Base-by-base conservation (phyloP, 345 rosid species). In the Bretschneidera sinensis region DNA sequence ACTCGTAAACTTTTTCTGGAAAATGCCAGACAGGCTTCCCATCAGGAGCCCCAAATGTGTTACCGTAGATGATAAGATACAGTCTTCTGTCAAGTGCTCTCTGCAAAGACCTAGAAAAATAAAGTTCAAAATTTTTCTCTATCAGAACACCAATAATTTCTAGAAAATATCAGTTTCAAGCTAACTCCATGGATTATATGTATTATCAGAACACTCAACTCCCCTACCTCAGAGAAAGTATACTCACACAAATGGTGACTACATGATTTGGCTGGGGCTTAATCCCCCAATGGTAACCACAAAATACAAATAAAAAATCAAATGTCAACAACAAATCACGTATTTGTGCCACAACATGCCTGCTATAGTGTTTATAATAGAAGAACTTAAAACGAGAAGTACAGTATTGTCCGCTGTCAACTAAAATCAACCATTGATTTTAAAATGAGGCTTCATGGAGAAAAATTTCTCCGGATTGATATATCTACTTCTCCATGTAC, bases 31-130 rank as follows among this genome's bases (percentile, higher is more conserved):
- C 81, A 0, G 92, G 89, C 57, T 83, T 69, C 64, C 71, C 81
- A 52, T 54, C 65, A 23, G 91, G 76, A 74, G 92, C 78, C 61
- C 86, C 83, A 51, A 51, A 70, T 21, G 83, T 22, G 24, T 80
- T 77, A 24, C 99, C 89, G 54, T 76, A 83, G 53, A 94, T 67
- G 68, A 94, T 85, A 71, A 94, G 96, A 72, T 88, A 94, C 60
- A 90, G 71, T 34, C 92, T 83, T 67, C 85, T 78, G 78, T 90
- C 99, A 34, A 94, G 92, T 59, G 95, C 92, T 78, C 99, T 79
- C 67, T 84, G 79, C 24, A 88, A 60, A 47, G 99, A 90, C 79
- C 79, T 76, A 24, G 9, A 59, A 14, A 62, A 24, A 61, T 24
- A 5, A 61, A 50, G 13, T 45, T 48, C 54, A 45, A 55, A 33